Base-by-base conservation (phyloP, 148 eudicot genomes). In the Chenopodium berlandieri region DNA sequence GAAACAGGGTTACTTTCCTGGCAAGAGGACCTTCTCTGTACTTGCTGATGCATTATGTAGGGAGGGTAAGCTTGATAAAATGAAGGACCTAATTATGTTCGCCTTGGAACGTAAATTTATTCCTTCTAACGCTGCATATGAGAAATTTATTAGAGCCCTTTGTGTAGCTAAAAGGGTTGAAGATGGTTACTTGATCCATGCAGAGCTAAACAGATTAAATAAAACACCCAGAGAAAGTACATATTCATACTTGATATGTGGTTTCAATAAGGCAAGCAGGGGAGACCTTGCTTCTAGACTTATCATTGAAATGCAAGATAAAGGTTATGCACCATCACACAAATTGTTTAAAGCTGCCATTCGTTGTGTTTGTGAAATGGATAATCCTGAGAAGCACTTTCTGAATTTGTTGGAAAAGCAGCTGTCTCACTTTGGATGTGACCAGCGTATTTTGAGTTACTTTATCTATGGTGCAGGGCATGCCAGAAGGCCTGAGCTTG, bases 281-380 rank as follows among this genome's bases (percentile, higher is more conserved):
- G 94, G 90, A 70, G 94, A 92, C 78, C 89, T 92, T 78, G 89
- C 97, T 31, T 89, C 91, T 23, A 90, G 87, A 79, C 88, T 93
- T 79, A 89, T 95, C 50, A 75, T 92, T 67, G 97, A 93, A 83
- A 95, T 95, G 99, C 97, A 93, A 93, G 94, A 89, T 82, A 95
- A 86, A 80, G 97, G 97, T 74, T 85, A 90, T 81, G 31, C 60
- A 34, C 90, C 91, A 14, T 56, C 78, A 16, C 79, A 80, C 40
- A 79, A 19, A 85, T 71, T 94, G 81, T 87, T 86, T 79, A 90
- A 86, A 83, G 64, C 81, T 9, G 97, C 92, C 23, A 85, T 93
- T 63, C 60, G 68, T 50, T 75, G 84, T 79, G 71, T 93, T 54
- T 86, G 89, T 82, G 72, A 83, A 14, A 88, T 85, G 92, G 92